Evolutionary conservation across 2,329 filamentous ascomycete genomes (phyloP), one percentile per base, ranked within the genome.

Genomic region (Aspergillus sp.): DNA sequence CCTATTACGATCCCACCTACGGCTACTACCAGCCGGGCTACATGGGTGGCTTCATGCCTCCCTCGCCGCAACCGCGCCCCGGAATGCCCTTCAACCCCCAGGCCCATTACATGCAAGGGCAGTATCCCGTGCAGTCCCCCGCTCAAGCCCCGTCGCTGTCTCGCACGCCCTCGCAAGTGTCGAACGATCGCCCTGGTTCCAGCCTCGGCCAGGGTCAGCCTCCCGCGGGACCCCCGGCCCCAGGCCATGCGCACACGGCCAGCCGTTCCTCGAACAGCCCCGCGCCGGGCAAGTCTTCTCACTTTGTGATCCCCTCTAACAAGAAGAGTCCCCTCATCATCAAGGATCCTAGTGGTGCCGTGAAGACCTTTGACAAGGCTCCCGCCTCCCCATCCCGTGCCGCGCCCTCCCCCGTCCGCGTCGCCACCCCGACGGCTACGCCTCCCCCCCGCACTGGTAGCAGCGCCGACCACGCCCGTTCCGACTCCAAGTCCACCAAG

Each of bases 281-380:
- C 53, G 82, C 86, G 32, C 82, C 80, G 20, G 79, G 84, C 33
- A 83, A 82, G 56, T 76, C 83, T 3, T 38, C 35, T n/a, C 81
- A 83, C 59, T 85, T 86, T 56, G 80, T 86, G 55, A 82, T 83
- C 54, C 85, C 87, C 9, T 78, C 71, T 2, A 68, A 69, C 52
- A 89, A 87, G 78, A 90, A 83, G 71, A 85, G 85, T 45, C 85
- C 87, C 1, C 88, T 96, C 59, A 79, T 85, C 45, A 96, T 96
- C 78, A 95, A 90, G 79, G 89, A 90, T 65, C 82, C 87, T 51
- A 92, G 90, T 56, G 90, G 94, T 67, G 83, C 85, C 26, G 77
- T 96, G 11, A 85, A 90, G 61, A 79, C 82, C 79, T 76, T 89
- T 76, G 68, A 82, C 49, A 88, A 87, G 73, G 83, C 85, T 1